Base-by-base conservation (phyloP, 2,329 filamentous ascomycete genomes). In the Ascochyta viciae-villosae region DNA sequence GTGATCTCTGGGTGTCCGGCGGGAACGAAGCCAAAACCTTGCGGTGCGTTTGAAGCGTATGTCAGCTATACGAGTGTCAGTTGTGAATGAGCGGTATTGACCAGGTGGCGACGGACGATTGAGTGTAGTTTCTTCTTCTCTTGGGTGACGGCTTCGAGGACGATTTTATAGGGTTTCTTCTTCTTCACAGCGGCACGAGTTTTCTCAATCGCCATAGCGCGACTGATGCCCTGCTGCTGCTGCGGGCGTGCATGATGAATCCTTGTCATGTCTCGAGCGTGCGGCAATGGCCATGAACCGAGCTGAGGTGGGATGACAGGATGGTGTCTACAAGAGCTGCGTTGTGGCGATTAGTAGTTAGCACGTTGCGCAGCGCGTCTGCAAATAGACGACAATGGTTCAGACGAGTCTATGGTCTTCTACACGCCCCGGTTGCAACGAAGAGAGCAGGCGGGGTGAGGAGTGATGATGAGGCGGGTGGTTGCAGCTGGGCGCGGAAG, bases 11-110 rank as follows among this genome's bases (percentile, higher is more conserved):
- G 84, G 57, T 85, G 83, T 23, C 86, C 86, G 41, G 84, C 81
- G 22, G 84, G 82, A 45, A 88, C 81, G 64, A 86, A 87, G 0
- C 81, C 83, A 68, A 87, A 88, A n/a, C 85, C 85, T 43, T 74
- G 72, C 9, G 85, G 85, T 22, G 85, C 78, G 61, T 81, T 77
- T n/a, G 78, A 74, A 56, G 81, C 78, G 62, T 85, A 85, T 19
- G 82, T 82, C 39, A 84, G 79, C 85, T 87, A 71, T 47, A 35
- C 33, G 27, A 50, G 59, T 54, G 74, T 81, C 67, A 78, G 74
- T 70, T 61, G 41, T 27, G 50, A 22, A 49, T 46, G 35, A 38
- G 37, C 60, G 16, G 37, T 19, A 42, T 57, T 29, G 27, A 39
- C 42, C 23, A 42, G 38, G 49, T 34, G 61, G 50, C 39, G 58